Evolutionary conservation across 805 yeast genomes (phyloP), one percentile per base, ranked within the genome.

Genomic region (Metschnikowia bowlesiae): DNA sequence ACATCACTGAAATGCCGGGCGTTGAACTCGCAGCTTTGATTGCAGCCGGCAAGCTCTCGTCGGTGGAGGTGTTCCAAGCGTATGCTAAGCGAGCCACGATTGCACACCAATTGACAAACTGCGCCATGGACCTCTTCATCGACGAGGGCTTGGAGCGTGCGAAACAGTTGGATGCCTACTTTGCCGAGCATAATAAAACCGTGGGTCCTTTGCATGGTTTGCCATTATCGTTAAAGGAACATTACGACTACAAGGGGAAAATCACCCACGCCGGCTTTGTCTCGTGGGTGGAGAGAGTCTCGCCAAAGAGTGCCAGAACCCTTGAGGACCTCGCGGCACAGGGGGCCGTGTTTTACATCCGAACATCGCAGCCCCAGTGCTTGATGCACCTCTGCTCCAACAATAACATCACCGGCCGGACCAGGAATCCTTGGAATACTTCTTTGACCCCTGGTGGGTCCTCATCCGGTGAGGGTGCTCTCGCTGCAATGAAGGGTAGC

Each of bases 61-160:
- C 59, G 3, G 59, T 55, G 11, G 41, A 55, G 38, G 56, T 46
- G 11, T 51, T 55, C 36, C 41, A 46, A 32, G 57, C 59, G 2
- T 57, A 45, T 35, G 60, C 60, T 37, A 57, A 55, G 46, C 45
- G 57, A n/a, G 60, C 59, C 10, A 53, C 54, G 3, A 49, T 57
- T 16, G 59, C 59, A 18, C 60, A 57, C 29, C 60, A 57, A 43
- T 53, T 57, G 45, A 57, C 60, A 34, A 53, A 55, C 34, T 55
- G 59, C 32, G 60, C 60, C n/a, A 55, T 57, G 59, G 57, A 57
- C 13, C 47, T 57, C n/a, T 57, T 57, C 26, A 14, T 54, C 11
- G 60, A 57, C n/a, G 60, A 55, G n/a, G 60, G 60, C 8, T 47
- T 57, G 47, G 39, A 55, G 43, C 47, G 60, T 2, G 60, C 60